Conservation (phyloP, 495 filamentous ascomycete species). For the Alectoria sarmentosa region DNA sequence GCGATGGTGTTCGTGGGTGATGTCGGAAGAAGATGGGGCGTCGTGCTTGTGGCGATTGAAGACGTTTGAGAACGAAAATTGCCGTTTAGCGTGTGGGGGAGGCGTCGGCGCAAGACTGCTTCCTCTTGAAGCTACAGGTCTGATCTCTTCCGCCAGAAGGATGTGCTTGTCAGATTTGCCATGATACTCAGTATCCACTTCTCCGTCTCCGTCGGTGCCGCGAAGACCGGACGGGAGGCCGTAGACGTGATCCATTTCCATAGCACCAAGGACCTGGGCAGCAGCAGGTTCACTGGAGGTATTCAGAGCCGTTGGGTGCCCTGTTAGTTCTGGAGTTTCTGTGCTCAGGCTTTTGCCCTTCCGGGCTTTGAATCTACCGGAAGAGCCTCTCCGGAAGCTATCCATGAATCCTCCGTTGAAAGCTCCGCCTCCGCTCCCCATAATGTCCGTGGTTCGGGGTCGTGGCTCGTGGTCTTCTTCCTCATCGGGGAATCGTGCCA, state of each 20-base stretch:
- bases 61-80: slow-evolving; percentile 88
- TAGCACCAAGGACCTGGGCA: slow-evolving; percentile 13
- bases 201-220: slow-evolving; percentile 2
- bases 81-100: slow-evolving; percentile 51
- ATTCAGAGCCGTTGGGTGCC: slow-evolving; percentile 30
- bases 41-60: slow-evolving; percentile 47
- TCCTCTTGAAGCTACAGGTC: slow-evolving; percentile 24
- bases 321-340: slow-evolving; percentile 30
- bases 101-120: slow-evolving; percentile 33
- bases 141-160: slow-evolving; percentile 35
- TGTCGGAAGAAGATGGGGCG: slow-evolving; percentile 31
- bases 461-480: slow-evolving; percentile 39
- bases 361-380: slow-evolving; percentile 27
- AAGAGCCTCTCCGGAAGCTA: slow-evolving; percentile 48
- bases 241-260: slow-evolving; percentile 30
- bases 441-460: slow-evolving; percentile 27
- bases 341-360: slow-evolving; percentile 17
- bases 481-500: slow-evolving; percentile 73
- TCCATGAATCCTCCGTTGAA: slow-evolving; percentile 44
- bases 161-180: slow-evolving; percentile 27
- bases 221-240: slow-evolving; percentile 24
- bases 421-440: slow-evolving; percentile 23
- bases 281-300: slow-evolving; percentile 22
- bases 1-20: slow-evolving; percentile 20
- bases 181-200: slow-evolving; percentile 10